These are phyloP conservation scores for Pulveroboletus sp. DNA, from an alignment of 768 basidiomycete genomes.

Conservation along the genomic window DNA sequence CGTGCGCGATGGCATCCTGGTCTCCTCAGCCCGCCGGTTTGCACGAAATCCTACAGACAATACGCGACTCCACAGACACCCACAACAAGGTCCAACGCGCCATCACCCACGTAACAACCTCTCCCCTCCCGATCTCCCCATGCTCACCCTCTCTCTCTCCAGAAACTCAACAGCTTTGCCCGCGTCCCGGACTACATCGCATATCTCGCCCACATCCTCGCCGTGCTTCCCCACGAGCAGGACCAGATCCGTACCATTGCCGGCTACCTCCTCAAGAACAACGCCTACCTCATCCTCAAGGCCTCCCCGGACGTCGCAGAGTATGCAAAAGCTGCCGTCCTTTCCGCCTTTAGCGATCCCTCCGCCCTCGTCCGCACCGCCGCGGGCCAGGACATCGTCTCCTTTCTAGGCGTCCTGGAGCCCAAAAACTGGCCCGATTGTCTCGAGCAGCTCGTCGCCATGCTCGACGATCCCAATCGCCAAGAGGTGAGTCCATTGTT, in stretches of 20 bases:
- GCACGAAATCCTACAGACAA: constrained; percentile 87
- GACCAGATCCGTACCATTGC: constrained; percentile 94
- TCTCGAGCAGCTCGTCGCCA: constrained; percentile 74
- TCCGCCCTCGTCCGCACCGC: constrained; percentile 91
- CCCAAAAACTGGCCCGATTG: constrained; percentile 96
- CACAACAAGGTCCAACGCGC: constrained; percentile 66
- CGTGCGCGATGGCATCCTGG: constrained; percentile 70
- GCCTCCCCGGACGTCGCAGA: constrained; percentile 61
- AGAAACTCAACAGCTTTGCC: constrained; percentile 88
- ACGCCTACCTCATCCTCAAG: constrained; percentile 71
- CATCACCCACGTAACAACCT: constrained; percentile 70
- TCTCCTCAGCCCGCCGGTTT: constrained; percentile 79
- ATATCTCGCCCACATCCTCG: constrained; percentile 93
- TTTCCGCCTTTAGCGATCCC: constrained; percentile 76
- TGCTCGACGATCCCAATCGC: constrained; percentile 73
- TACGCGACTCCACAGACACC: constrained; percentile 86
- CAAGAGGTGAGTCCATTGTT: constrained; percentile 93
- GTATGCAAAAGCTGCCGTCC: constrained; percentile 72
- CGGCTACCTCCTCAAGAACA: constrained; percentile 96
- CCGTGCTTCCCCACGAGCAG: constrained; percentile 74
- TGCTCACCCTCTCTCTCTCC: constrained; percentile 19
- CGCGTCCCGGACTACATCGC: constrained; percentile 91
- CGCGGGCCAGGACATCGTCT: constrained; percentile 88
- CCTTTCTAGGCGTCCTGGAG: constrained; percentile 83
- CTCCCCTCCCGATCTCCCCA: constrained; percentile 17